A percentile compares a stretch with the other conserved stretches of the same genome.
Conservation (phyloP, 2,329 filamentous ascomycete species). For the Talaromyces sp. region DNA sequence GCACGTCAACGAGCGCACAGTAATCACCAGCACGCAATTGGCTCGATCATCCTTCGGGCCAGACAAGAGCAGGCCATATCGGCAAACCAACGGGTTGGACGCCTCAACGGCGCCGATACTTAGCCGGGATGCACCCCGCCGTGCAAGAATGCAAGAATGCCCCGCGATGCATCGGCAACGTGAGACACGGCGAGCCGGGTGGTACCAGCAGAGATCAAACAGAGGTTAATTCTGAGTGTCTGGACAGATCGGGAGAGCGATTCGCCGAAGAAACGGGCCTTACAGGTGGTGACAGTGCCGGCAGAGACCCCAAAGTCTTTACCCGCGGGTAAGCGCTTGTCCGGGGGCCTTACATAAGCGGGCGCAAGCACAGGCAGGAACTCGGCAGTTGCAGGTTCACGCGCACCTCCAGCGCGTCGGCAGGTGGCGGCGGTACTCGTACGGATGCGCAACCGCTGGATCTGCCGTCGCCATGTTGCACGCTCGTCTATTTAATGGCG, state of each 20-base stretch:
- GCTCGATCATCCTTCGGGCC: not conserved
- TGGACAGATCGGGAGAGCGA: not conserved
- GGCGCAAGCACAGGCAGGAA: not conserved
- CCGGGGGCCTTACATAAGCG: not conserved
- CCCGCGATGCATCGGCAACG: not conserved
- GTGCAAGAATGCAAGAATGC: too few relatives aligned
- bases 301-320: not conserved
- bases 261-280: not conserved
- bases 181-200: not conserved
- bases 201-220: not conserved
- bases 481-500: not conserved
- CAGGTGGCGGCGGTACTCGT: conserved; percentile 3
- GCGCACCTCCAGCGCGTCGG: not conserved
- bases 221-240: too few relatives aligned
- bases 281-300: not conserved
- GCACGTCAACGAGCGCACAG: not conserved
- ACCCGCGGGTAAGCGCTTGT: conserved; percentile 10
- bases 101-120: not conserved
- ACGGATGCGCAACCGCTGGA: not conserved
- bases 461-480: conserved; percentile 1
- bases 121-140: not conserved
- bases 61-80: not conserved
- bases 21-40: not conserved
- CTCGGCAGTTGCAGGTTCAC: not conserved
- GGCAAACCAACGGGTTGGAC: not conserved